phyloP scores from a whole-genome alignment of 495 filamentous ascomycete species.

The Talaromyces stipitatus region DNA sequence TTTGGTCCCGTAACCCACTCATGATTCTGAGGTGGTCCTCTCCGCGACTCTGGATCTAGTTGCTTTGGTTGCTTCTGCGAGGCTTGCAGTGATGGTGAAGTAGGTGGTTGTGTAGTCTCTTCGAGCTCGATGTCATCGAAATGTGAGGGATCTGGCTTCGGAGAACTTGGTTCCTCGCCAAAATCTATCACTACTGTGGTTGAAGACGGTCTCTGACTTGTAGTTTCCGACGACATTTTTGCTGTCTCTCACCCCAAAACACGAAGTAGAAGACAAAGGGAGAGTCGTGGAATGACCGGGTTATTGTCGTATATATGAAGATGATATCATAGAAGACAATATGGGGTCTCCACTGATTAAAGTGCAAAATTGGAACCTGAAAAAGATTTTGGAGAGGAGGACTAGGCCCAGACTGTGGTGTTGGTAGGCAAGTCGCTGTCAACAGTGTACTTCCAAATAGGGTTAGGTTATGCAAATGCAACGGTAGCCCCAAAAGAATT shows the following conservation, averaged over 20 bases:
- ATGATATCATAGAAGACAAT: not conserved
- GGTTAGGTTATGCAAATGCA: not conserved
- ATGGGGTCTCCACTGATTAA: too few species aligned
- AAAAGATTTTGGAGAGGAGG: too few species aligned
- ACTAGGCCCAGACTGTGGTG: too few species aligned
- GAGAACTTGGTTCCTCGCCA: not conserved
- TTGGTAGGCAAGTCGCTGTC: not conserved
- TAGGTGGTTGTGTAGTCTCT: not conserved
- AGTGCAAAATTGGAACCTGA: too few species aligned
- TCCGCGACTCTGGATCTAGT: not conserved
- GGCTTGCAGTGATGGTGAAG: not conserved
- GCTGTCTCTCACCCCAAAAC: not conserved
- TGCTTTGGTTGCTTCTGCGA: not conserved
- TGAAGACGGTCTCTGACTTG: not conserved
- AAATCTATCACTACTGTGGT: not conserved
- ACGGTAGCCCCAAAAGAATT: not conserved
- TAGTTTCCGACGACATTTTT: not conserved
- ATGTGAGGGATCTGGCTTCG: not conserved
- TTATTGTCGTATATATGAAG: not conserved
- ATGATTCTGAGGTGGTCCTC: not conserved
- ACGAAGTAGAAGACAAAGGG: not conserved
- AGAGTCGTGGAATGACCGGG: not conserved
- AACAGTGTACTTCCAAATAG: not conserved
- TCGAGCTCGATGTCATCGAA: not conserved
- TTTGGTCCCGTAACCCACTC: conserved; percentile 17